Base-by-base conservation (phyloP, 352 stramenopile genomes). In the Pseudoperonospora humuli region DNA sequence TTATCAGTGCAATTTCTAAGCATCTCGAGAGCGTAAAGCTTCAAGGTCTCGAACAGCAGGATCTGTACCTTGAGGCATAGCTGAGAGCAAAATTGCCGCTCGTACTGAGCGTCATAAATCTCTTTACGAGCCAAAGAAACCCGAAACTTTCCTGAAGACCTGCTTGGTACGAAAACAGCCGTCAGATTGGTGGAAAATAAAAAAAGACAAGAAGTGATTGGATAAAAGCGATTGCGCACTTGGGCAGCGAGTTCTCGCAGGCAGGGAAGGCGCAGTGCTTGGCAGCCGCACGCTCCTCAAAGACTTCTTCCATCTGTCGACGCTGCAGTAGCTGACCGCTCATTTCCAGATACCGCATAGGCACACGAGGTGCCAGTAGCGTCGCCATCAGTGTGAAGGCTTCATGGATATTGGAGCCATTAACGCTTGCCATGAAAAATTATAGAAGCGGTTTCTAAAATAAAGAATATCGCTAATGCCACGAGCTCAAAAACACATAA, bases 31-130 rank as follows among this genome's bases (percentile, higher is more conserved):
- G 24, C 26, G 26, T 32, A 32, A 6, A 32, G 10, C 6, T 10
- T 26, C 35, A 36, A 11, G 17, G 3, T 29, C 27, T 7, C 6
- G 11, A 52, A 47, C 31, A 39, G 18, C 24, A 37, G 8, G 0
- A 13, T 31, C 9, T 3, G 18, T 34, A 93, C 80, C 66, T 86
- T 73, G 5, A 74, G 48, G 43, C 81, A 93, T 6, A 68, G 54
- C 26, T 68, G 46, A 1, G 74, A 86, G 60, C 81, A 93, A 26
- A 93, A 93, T 49, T 93, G 69, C 29, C 82, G 81, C 54, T 93
- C 81, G 15, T 74, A 70, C 8, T 73, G 50, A n/a, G 77, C 74
- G 21, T 86, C 74, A 52, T 93, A 91, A 49, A 93, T 88, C 58
- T 85, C 68, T 29, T 76, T 70, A 25, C 75, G 68, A 39, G 64